A percentile compares a stretch with the other conserved stretches of the same genome.
phyloP scores from a whole-genome alignment of 2,329 filamentous ascomycete species.

The Tolypocladium tundrense region DNA sequence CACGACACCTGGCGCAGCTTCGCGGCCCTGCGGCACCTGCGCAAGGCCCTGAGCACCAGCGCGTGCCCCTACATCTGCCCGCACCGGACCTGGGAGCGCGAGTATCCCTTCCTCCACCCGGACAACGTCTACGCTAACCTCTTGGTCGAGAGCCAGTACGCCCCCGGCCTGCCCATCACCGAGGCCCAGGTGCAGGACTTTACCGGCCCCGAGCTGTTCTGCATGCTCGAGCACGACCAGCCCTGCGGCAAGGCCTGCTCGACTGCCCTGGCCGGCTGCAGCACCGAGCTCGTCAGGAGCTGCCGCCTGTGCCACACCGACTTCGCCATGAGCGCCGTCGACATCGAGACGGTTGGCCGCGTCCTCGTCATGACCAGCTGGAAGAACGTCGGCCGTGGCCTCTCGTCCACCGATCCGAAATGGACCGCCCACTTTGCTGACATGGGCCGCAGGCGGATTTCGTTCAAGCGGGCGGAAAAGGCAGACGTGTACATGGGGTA shows the following conservation, averaged over 20 bases:
- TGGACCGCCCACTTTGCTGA: neutral
- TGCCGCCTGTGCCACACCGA: neutral
- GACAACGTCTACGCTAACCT: neutral
- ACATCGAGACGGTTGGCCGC: neutral
- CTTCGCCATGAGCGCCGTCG: neutral
- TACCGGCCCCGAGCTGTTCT: neutral
- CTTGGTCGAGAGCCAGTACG: neutral
- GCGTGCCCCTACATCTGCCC: neutral
- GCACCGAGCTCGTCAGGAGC: neutral
- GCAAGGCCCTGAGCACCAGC: too few relatives aligned
- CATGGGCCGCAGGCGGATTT: too few relatives aligned
- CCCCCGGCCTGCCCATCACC: too few relatives aligned
- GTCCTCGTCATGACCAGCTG: neutral
- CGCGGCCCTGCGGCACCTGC: too few relatives aligned
- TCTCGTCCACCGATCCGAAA: neutral
- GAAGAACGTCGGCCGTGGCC: neutral
- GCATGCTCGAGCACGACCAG: neutral
- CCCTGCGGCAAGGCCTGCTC: neutral
- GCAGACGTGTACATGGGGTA: too few relatives aligned
- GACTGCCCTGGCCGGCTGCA: too few relatives aligned
- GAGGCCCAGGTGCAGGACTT: neutral
- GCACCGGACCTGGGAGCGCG: neutral
- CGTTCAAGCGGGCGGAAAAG: too few relatives aligned
- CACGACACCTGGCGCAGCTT: too few relatives aligned
- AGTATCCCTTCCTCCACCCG: neutral